A percentile compares a stretch with the other conserved stretches of the same genome.
These are phyloP conservation scores for Acrocalymma vagum DNA, from an alignment of 2,329 filamentous ascomycete genomes.

Conservation along the genomic window DNA sequence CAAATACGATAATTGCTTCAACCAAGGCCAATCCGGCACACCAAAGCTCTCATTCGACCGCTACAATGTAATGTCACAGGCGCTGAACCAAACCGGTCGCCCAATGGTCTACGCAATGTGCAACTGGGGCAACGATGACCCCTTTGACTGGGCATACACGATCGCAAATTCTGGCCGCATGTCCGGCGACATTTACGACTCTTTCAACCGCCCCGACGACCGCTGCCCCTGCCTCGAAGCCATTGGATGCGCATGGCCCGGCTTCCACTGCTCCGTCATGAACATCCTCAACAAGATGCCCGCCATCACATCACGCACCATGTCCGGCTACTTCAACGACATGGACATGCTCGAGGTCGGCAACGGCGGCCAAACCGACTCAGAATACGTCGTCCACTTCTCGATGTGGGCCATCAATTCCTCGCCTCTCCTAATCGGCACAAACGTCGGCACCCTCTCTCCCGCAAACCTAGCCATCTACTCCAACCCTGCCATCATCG, in stretches of 20 bases:
- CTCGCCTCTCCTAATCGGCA: constrained; percentile 59
- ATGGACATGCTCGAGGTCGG: constrained; percentile 60
- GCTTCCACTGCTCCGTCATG: constrained; percentile 59
- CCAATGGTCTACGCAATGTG: constrained; percentile 58
- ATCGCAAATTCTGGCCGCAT: constrained; percentile 59
- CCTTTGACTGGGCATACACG: constrained; percentile 55
- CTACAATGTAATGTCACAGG: constrained; percentile 59
- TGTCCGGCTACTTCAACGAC: constrained; percentile 58
- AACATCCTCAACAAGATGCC: constrained; percentile 61
- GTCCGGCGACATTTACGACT: constrained; percentile 57
- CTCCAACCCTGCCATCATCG: constrained; percentile 59
- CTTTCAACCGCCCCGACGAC: constrained; percentile 53
- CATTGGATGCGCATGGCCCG: constrained; percentile 53
- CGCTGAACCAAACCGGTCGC: constrained; percentile 56
- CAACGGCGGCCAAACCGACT: constrained; percentile 51
- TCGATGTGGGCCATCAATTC: constrained; percentile 60
- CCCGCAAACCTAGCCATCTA: constrained; percentile 55
- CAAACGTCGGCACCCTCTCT: constrained; percentile 51
- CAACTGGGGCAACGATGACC: constrained; percentile 62
- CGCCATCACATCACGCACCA: constrained; percentile 49
- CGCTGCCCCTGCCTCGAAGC: constrained; percentile 54
- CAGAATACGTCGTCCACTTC: constrained; percentile 56
- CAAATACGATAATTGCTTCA: constrained; percentile 67
- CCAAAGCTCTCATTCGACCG: constrained; percentile 55
- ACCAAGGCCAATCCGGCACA: constrained; percentile 60